phyloP scores from a whole-genome alignment of 1,284 basidiomycete genomes.

The Marasmius oreades region DNA sequence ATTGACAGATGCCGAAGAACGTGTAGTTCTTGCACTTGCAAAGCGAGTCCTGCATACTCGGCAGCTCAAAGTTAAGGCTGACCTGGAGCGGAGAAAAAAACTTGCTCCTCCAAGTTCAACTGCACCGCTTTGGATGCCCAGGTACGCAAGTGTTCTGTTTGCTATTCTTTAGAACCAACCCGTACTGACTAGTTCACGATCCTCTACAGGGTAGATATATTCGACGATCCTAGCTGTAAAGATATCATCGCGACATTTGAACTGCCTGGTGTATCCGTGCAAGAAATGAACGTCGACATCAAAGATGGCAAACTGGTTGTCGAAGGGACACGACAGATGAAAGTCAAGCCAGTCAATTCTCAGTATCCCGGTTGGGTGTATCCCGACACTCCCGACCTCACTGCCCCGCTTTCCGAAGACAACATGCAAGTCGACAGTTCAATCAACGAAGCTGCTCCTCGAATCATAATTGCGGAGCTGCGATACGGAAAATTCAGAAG shows the following conservation, averaged over 20 bases:
- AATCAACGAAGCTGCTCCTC: conserved; percentile 3
- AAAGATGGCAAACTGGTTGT: conserved; percentile 40
- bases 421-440: background rate
- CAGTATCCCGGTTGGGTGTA: conserved; percentile 9
- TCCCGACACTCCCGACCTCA: conserved; percentile 8
- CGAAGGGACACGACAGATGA: conserved; percentile 39
- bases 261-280: conserved; percentile 50
- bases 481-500: conserved; percentile 51
- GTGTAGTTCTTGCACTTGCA: too few relatives aligned
- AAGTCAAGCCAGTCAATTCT: background rate
- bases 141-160: conserved; percentile 19
- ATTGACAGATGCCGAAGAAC: too few relatives aligned
- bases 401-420: conserved; percentile 21
- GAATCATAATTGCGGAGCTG: conserved; percentile 36
- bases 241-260: conserved; percentile 48
- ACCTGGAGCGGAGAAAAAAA: background rate
- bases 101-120: background rate
- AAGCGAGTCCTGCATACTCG: background rate
- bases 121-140: conserved; percentile 22
- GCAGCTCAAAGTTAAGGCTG: background rate
- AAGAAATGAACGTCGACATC: conserved; percentile 43
- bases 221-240: conserved; percentile 40
- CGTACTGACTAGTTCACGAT: background rate
- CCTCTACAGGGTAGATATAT: conserved; percentile 46
- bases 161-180: background rate